These are phyloP conservation scores for Citrullus amarus DNA, from an alignment of 306 rosid species.

Conservation along the genomic window DNA sequence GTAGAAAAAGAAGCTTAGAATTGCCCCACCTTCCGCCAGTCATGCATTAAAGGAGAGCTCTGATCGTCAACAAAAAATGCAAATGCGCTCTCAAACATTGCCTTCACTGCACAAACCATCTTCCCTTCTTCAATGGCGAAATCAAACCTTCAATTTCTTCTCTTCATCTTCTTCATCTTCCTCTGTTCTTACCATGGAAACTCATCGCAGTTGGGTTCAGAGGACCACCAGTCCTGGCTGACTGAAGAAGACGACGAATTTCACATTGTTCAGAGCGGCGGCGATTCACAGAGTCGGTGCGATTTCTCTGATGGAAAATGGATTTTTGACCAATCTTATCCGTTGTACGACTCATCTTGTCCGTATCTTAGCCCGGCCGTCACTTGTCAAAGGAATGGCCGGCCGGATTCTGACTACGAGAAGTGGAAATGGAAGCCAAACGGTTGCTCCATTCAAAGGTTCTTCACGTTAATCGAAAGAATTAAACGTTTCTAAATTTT, in stretches of 20 bases:
- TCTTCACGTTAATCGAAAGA: not conserved
- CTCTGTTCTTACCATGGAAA: conserved; percentile 27
- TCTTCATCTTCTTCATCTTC: conserved; percentile 23
- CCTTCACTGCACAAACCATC: conserved; percentile 10
- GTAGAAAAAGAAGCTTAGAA: not conserved
- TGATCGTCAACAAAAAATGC: conserved; percentile 8
- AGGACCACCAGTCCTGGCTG: conserved; percentile 33
- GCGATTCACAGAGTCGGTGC: conserved; percentile 36
- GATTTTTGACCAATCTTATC: conserved; percentile 75
- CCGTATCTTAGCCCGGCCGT: conserved; percentile 84
- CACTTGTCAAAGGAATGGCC: conserved; percentile 76
- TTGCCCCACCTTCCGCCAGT: conserved; percentile 37
- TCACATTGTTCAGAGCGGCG: conserved; percentile 47
- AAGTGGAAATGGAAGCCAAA: conserved; percentile 92
- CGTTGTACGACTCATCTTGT: conserved; percentile 68
- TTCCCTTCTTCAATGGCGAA: conserved; percentile 39
- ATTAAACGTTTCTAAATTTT: not conserved
- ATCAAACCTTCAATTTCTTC: conserved; percentile 17
- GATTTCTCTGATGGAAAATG: conserved; percentile 75
- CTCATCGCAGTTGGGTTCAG: conserved; percentile 32
- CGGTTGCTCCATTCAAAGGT: conserved; percentile 78
- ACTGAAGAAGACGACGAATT: conserved; percentile 38
- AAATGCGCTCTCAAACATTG: conserved; percentile 15
- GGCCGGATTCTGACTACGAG: conserved; percentile 93
- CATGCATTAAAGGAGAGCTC: conserved; percentile 49